Base-by-base conservation (phyloP, 805 yeast species). In the Zygosaccharomyces rouxii region DNA sequence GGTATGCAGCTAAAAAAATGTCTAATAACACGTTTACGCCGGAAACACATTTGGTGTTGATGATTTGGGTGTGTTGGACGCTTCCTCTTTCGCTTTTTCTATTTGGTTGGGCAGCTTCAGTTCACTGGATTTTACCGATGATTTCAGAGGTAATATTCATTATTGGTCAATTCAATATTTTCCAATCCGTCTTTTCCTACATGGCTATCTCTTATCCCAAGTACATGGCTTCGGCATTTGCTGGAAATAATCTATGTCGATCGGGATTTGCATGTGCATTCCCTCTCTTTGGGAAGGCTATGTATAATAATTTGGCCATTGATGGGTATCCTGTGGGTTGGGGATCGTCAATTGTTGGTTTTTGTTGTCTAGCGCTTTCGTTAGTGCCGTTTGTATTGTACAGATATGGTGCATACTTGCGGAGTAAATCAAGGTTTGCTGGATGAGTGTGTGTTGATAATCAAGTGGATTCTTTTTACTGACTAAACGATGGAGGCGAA, bases 241-340 rank as follows among this genome's bases (percentile, higher is more conserved):
- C 84, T 6, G 77, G 80, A 33, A 80, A 79, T 56, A 76, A 69
- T 31, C 63, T 80, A 21, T 71, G 73, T 50, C 72, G 86, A 47
- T 68, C 79, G 4, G 64, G 65, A 2, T 72, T 75, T 55, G 86
- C 83, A 1, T 78, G 80, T 53, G 77, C 74, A 2, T 81, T 81
- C 70, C 85, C 86, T 31, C 70, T 85, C 42, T 83, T 85, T 63
- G 84, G 86, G 4, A 60, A 71, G 30, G 76, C 78, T 30, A 73
- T 85, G 78, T 85, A 75, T 60, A 65, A 70, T 46, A 75, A 78
- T 55, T 66, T 78, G 48, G 74, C 73, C 6, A 72, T 74, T 43
- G 66, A 63, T 1, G 72, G 69, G 35, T 81, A 68, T 58, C 84
- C 85, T 1, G 78, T 77, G 14, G 83, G 72, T 4, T 81, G 83